Percentiles rank a stretch among this genome's conserved stretches.
These are phyloP conservation scores for Coprinopsis marcescibilis DNA, from an alignment of 768 basidiomycete genomes.

Conservation along the genomic window DNA sequence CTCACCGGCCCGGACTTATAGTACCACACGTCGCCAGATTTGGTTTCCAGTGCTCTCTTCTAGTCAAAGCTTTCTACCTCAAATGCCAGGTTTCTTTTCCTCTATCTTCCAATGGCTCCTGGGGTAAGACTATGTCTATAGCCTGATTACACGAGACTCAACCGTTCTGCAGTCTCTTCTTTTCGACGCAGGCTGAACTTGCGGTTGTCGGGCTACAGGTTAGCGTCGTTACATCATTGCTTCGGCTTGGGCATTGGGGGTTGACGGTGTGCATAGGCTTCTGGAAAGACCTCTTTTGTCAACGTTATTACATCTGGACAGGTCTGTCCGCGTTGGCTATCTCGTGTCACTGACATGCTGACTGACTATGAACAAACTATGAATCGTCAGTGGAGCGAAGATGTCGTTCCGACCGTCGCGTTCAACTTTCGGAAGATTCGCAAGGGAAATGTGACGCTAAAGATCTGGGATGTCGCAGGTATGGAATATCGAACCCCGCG, in stretches of 20 bases:
- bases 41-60: background rate
- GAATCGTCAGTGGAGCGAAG: constrained; percentile 78
- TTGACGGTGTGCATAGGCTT: constrained; percentile 49
- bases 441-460: constrained; percentile 86
- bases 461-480: constrained; percentile 96
- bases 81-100: constrained; percentile 35
- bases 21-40: background rate
- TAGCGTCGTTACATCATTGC: background rate
- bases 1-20: background rate
- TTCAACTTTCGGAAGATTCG: constrained; percentile 87
- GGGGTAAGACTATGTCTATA: constrained; percentile 23
- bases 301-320: constrained; percentile 88
- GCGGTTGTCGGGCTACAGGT: constrained; percentile 91
- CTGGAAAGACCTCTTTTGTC: constrained; percentile 92
- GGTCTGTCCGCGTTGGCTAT: constrained; percentile 34
- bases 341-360: constrained; percentile 8
- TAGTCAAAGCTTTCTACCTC: background rate
- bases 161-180: constrained; percentile 56
- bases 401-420: constrained; percentile 93
- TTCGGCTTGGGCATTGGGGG: background rate
- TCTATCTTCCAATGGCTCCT: constrained; percentile 42
- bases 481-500: background rate
- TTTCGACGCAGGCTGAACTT: constrained; percentile 82
- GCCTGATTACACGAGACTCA: background rate
- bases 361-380: background rate